phyloP scores from a whole-genome alignment of 2,329 filamentous ascomycete genomes.

The Beauveria varroae region DNA sequence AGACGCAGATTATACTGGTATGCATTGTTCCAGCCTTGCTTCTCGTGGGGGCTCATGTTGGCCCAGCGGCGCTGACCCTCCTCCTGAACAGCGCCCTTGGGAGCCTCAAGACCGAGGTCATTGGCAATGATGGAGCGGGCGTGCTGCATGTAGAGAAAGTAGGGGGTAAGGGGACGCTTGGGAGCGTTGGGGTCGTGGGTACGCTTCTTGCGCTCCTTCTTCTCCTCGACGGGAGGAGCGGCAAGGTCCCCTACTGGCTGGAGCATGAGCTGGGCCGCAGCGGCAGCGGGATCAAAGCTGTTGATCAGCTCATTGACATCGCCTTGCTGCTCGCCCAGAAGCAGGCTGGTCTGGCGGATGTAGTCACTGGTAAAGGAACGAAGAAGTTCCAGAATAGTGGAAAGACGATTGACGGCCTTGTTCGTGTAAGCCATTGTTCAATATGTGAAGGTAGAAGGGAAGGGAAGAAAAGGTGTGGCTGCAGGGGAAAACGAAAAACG shows the following conservation, averaged over 20 bases:
- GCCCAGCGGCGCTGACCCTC: slow-evolving; percentile 85
- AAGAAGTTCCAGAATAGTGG: slow-evolving; percentile 71
- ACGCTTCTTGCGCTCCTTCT: slow-evolving; percentile 86
- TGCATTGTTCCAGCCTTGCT: slow-evolving; percentile 59
- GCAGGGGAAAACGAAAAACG: not conserved
- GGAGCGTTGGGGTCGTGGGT: slow-evolving; percentile 87
- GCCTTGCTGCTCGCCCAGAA: slow-evolving; percentile 58
- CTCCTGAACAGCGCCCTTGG: slow-evolving; percentile 79
- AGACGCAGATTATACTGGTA: slow-evolving; percentile 61
- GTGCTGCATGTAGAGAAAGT: slow-evolving; percentile 90
- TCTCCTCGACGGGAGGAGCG: slow-evolving; percentile 50
- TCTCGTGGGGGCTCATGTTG: slow-evolving; percentile 66
- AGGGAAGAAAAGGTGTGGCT: not conserved
- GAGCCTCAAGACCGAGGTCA: slow-evolving; percentile 66
- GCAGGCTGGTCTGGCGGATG: slow-evolving; percentile 78
- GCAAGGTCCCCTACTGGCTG: slow-evolving; percentile 25
- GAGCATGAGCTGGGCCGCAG: slow-evolving; percentile 38
- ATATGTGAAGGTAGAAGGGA: not conserved
- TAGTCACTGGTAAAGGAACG: slow-evolving; percentile 76
- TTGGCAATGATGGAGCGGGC: slow-evolving; percentile 74
- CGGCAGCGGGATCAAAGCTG: slow-evolving; percentile 44
- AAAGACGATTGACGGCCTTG: slow-evolving; percentile 53
- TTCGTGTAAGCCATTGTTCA: slow-evolving; percentile 37
- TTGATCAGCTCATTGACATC: slow-evolving; percentile 40
- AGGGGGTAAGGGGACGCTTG: slow-evolving; percentile 88